phyloP scores from a whole-genome alignment of 1,139 yeast genomes.

The Pneumocystis murina region DNA sequence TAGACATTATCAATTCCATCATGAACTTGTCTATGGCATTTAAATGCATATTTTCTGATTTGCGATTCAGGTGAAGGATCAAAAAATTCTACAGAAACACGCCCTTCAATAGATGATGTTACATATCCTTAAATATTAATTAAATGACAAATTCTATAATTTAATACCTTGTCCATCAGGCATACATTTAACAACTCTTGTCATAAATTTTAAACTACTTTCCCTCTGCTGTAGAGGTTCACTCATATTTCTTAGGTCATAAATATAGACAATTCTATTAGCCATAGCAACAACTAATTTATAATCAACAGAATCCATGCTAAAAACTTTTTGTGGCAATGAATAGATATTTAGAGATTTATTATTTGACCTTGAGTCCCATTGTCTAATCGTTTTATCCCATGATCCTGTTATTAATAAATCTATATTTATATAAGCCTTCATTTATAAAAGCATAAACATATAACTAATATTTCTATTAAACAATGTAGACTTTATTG shows the following conservation, averaged over 20 bases:
- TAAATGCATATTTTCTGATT: slow-evolving; percentile 54
- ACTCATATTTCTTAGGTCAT: slow-evolving; percentile 36
- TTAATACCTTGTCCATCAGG: slow-evolving; percentile 32
- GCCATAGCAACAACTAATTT: slow-evolving; percentile 44
- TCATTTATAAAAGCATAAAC: neutral
- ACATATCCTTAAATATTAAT: slow-evolving; percentile 40
- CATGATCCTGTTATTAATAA: slow-evolving; percentile 39
- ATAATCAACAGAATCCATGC: slow-evolving; percentile 43
- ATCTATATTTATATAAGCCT: slow-evolving; percentile 1
- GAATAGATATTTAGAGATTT: slow-evolving; percentile 12
- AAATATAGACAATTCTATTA: slow-evolving; percentile 40
- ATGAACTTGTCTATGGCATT: slow-evolving; percentile 52
- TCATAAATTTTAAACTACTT: slow-evolving; percentile 60
- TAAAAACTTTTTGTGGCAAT: slow-evolving; percentile 43
- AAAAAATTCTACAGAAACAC: slow-evolving; percentile 67
- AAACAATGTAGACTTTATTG: slow-evolving; percentile 22
- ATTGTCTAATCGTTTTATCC: slow-evolving; percentile 34
- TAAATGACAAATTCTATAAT: neutral
- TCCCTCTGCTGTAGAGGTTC: slow-evolving; percentile 42
- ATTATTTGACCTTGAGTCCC: slow-evolving; percentile 20
- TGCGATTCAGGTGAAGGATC: slow-evolving; percentile 37
- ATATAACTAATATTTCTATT: slow-evolving; percentile 3
- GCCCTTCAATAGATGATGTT: slow-evolving; percentile 70
- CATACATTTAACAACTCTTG: slow-evolving; percentile 43
- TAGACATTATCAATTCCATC: slow-evolving; percentile 48